phyloP scores from a whole-genome alignment of 306 rosid genomes.

The Vigna hirtella region DNA sequence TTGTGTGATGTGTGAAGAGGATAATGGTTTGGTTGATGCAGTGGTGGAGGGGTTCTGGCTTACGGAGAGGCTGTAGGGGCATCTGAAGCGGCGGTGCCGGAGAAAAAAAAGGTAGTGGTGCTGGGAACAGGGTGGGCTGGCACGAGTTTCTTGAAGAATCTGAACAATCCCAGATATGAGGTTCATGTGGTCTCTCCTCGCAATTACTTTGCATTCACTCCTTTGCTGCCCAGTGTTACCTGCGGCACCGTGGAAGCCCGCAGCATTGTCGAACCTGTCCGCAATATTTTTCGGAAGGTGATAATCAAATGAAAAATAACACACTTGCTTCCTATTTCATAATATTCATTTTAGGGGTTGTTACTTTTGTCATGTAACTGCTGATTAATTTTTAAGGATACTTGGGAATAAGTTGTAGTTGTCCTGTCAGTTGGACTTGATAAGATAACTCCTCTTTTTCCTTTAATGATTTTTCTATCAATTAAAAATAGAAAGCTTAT shows the following conservation, averaged over 20 bases:
- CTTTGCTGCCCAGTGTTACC: slow-evolving; percentile 92
- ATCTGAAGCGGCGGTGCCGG: slow-evolving; percentile 50
- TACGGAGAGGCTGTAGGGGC: slow-evolving; percentile 70
- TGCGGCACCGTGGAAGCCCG: slow-evolving; percentile 95
- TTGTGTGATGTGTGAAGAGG: slow-evolving; percentile 33
- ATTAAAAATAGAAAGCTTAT: background rate
- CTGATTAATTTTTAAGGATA: background rate
- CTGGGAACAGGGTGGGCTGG: slow-evolving; percentile 99
- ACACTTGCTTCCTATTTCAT: background rate
- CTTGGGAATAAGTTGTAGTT: background rate
- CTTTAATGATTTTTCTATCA: background rate
- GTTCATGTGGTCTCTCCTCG: slow-evolving; percentile 95
- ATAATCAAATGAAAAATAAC: background rate
- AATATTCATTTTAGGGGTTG: background rate
- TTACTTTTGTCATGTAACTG: background rate
- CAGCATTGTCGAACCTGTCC: slow-evolving; percentile 91
- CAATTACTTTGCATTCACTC: slow-evolving; percentile 91
- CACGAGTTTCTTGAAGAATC: slow-evolving; percentile 86
- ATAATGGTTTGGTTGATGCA: slow-evolving; percentile 49
- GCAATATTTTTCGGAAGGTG: slow-evolving; percentile 88
- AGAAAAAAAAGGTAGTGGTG: slow-evolving; percentile 84
- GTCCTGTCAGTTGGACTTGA: background rate
- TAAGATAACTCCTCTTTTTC: background rate
- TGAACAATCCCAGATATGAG: slow-evolving; percentile 74
- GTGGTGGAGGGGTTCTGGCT: slow-evolving; percentile 90